Base-by-base conservation (phyloP, 1,284 basidiomycete species). In the Pseudozyma pruni region DNA sequence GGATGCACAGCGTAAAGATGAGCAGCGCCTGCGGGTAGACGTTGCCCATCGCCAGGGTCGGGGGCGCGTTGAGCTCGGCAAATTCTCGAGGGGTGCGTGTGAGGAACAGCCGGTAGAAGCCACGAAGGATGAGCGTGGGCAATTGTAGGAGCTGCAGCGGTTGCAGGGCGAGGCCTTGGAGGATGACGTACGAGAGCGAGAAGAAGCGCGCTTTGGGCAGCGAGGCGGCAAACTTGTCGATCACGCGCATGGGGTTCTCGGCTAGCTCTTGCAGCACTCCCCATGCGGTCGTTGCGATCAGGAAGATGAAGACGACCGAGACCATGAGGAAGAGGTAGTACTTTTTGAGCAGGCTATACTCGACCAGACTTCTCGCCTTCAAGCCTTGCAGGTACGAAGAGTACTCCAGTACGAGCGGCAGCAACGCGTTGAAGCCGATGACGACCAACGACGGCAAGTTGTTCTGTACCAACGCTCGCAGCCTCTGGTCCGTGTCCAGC, bases 281-380 rank as follows among this genome's bases (percentile, higher is more conserved):
- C 89, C 90, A 92, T 78, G 94, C 94, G 0, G 93, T 94, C 44
- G 89, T 90, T 0, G 92, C 91, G 41, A 95, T 85, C 11, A 98
- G 87, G 85, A 97, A 97, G 71, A 97, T 93, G 84, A 98, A 96
- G 29, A 98, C 90, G 39, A 97, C 94, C 71, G 94, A 94, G 82
- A 94, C 86, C 58, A 98, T 87, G 0, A 98, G 87, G 85, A 97
- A 97, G 40, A 98, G 86, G 78, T 96, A 69, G 47, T 57, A 41
- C 52, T 97, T 98, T 76, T 91, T 92, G 81, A 98, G 83, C 38
- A 98, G 84, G 0, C 93, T 94, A 79, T 93, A 94, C 80, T 98
- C 95, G 40, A 96, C 89, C 87, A 91, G 90, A 78, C 93, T 95
- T 37, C 92, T 86, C 3, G 95, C 92, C 45, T 89, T 89, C 79